Percentiles rank a stretch among this genome's conserved stretches.
Evolutionary conservation across 352 stramenopile genomes (phyloP).

Genomic region (Phytophthora sp.): DNA sequence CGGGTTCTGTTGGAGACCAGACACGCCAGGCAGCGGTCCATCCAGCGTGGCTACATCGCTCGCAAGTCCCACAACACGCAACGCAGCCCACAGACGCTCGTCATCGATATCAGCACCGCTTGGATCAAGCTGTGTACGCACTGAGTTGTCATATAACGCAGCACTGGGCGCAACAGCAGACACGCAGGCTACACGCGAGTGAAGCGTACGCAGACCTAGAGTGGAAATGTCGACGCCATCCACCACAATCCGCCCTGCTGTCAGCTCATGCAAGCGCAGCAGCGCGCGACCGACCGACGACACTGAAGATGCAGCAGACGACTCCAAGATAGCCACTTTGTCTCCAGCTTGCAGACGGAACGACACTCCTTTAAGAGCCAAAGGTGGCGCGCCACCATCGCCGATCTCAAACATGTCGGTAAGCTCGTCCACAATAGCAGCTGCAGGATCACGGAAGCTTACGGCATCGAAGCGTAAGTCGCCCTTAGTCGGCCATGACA

Average conservation of each 20-base stretch:
- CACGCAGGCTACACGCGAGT: slow-evolving; percentile 93
- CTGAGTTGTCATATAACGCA: slow-evolving; percentile 89
- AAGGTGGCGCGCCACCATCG: slow-evolving; percentile 52
- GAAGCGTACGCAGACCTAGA: slow-evolving; percentile 87
- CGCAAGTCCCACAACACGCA: slow-evolving; percentile 58
- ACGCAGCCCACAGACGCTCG: slow-evolving; percentile 39
- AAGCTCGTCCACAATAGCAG: slow-evolving; percentile 31
- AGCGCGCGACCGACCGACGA: slow-evolving; percentile 90
- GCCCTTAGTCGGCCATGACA: slow-evolving; percentile 88
- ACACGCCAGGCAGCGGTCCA: slow-evolving; percentile 55
- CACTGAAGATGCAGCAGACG: slow-evolving; percentile 82
- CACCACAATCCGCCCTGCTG: slow-evolving; percentile 88
- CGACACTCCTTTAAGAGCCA: slow-evolving; percentile 57
- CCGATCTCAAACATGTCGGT: slow-evolving; percentile 46
- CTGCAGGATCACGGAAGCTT: slow-evolving; percentile 84
- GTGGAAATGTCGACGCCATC: slow-evolving; percentile 91
- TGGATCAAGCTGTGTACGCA: slow-evolving; percentile 94
- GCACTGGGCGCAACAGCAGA: slow-evolving; percentile 92
- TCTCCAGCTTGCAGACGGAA: slow-evolving; percentile 86
- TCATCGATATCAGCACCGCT: slow-evolving; percentile 58
- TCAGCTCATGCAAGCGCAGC: slow-evolving; percentile 93
- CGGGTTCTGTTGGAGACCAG: slow-evolving; percentile 93
- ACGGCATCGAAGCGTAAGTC: slow-evolving; percentile 91
- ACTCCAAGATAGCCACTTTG: slow-evolving; percentile 92
- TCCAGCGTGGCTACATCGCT: slow-evolving; percentile 74